Evolutionary conservation across 345 rosid genomes (phyloP).

Genomic region (Bruguiera gymnorhiza): DNA sequence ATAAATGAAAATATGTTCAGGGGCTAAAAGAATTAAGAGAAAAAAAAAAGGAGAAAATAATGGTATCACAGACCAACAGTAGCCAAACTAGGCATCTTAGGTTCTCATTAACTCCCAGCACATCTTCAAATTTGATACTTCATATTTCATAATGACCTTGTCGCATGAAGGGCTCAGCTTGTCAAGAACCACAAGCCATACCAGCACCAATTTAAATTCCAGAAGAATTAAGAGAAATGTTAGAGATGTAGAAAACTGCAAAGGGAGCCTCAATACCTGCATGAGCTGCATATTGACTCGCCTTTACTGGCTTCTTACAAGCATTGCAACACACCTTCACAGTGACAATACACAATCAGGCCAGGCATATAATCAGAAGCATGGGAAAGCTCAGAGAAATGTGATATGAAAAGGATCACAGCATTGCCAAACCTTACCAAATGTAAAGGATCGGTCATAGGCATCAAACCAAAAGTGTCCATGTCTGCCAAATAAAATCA

Average conservation of each 20-base stretch:
- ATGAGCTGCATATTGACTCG: conserved; percentile 62
- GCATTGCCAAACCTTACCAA: conserved; percentile 41
- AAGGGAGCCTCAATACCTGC: conserved; percentile 45
- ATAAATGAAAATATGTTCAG: too few species aligned
- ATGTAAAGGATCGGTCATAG: conserved; percentile 56
- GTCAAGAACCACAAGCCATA: neutral
- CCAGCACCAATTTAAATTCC: neutral
- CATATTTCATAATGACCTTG: neutral
- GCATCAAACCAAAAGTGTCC: conserved; percentile 61
- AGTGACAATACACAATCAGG: conserved; percentile 19
- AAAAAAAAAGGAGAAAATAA: neutral
- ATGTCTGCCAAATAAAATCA: conserved; percentile 44
- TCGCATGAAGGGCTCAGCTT: neutral
- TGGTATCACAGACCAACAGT: too few species aligned
- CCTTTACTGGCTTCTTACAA: conserved; percentile 69
- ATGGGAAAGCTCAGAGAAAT: neutral
- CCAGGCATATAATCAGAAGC: neutral
- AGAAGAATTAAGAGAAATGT: neutral
- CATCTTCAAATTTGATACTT: too few species aligned
- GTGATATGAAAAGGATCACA: neutral
- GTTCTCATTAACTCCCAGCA: too few species aligned
- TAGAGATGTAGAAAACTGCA: neutral
- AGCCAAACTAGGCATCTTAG: too few species aligned
- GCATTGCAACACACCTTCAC: conserved; percentile 63
- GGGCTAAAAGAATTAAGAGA: neutral